Base-by-base conservation (phyloP, 495 filamentous ascomycete genomes). In the Penicillium crystallinum region DNA sequence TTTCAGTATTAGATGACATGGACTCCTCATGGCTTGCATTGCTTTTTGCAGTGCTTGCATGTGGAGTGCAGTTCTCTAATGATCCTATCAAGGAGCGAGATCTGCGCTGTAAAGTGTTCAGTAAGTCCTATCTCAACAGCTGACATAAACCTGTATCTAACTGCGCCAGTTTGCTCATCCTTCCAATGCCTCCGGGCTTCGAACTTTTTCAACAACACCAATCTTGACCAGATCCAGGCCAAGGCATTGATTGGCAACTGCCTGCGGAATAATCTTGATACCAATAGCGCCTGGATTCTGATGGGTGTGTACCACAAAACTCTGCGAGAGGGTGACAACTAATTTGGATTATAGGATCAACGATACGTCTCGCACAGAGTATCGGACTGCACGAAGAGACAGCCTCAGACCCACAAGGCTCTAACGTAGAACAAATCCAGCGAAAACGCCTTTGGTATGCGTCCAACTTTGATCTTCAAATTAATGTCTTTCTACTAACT, bases 31-130 rank as follows among this genome's bases (percentile, higher is more conserved):
- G 56, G 56, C 33, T 63, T 22, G 60, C 60, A 1, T 11, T 63
- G 15, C 49, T 90, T 4, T 89, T 90, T 65, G 85, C 84, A n/a
- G 84, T 87, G 0, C 71, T 90, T 31, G 87, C 85, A 0, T 85
- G 85, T 42, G 85, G 85, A 14, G 83, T 80, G 12, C 86, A 90
- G 58, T 88, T 83, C 56, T 82, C 85, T 5, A 77, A 82, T 59
- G 77, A 83, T 11, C 81, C 84, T 2, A 58, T 70, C n/a, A 72
- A 73, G 55, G 75, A 80, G 49, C 53, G 74, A 21, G 75, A 79
- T 52, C 52, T 78, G 38, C 70, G 72, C 6, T 79, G 74, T 1
- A 76, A 78, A 41, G 77, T 80, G 25, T 77, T 77, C 49, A 56
- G 72, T 75, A 62, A 54, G 68, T 55, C 6, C 3, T 2, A n/a